These are phyloP conservation scores for Podochytrium sp. DNA, from an alignment of 192 early-diverging fungal genomes.

Conservation along the genomic window DNA sequence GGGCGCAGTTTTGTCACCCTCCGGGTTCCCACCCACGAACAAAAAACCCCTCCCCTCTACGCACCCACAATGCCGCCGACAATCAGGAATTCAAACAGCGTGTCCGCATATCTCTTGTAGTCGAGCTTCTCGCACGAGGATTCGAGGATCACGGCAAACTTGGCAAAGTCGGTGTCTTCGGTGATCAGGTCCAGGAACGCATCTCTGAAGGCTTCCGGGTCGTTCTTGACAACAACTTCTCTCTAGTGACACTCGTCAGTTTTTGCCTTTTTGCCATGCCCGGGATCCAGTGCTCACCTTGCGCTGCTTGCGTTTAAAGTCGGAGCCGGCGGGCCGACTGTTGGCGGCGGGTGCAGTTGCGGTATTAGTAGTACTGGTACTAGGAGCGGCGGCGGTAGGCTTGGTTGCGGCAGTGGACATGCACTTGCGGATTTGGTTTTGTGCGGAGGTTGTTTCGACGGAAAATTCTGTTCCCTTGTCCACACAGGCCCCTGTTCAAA, in stretches of 20 bases:
- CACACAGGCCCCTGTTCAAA: too few relatives aligned
- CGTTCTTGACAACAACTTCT: constrained; percentile 71
- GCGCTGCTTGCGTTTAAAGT: constrained; percentile 55
- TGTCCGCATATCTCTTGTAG: constrained; percentile 94
- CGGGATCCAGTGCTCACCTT: constrained; percentile 34
- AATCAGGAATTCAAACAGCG: constrained; percentile 92
- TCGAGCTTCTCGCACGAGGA: constrained; percentile 83
- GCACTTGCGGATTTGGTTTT: constrained; percentile 5
- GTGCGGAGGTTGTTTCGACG: too few relatives aligned
- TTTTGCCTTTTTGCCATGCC: background rate
- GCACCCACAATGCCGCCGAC: constrained; percentile 88
- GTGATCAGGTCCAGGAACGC: constrained; percentile 53
- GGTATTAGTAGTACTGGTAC: constrained; percentile 28
- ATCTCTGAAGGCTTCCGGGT: constrained; percentile 65
- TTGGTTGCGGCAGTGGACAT: constrained; percentile 7
- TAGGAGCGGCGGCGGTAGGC: constrained; percentile 22
- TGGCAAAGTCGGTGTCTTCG: constrained; percentile 68
- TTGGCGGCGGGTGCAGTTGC: constrained; percentile 24
- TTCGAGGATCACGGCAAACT: constrained; percentile 78
- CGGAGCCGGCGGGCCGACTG: background rate
- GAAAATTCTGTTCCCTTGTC: too few relatives aligned
- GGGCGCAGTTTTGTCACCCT: too few relatives aligned
- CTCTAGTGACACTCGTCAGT: constrained; percentile 43
- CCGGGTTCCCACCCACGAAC: background rate
- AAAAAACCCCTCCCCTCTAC: background rate